Conservation (phyloP, 164 flowering plant species). For the Hamamelis virginiana region DNA sequence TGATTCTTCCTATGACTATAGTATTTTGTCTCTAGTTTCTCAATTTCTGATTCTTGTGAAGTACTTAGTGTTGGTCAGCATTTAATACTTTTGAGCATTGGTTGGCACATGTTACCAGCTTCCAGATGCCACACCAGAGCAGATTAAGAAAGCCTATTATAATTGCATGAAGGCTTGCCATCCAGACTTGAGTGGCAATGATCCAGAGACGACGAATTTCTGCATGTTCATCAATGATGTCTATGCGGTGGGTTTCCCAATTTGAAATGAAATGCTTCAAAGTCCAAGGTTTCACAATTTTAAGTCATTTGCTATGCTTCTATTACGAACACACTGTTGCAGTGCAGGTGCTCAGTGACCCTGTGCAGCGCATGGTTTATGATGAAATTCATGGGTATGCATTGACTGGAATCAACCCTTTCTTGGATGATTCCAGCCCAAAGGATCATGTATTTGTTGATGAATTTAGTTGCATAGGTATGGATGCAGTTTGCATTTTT, state of each 20-base stretch:
- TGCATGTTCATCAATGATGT: conserved; percentile 96
- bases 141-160: conserved; percentile 90
- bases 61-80: too few relatives aligned
- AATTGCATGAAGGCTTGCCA: conserved; percentile 96
- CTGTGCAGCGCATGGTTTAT: conserved; percentile 87
- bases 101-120: conserved; percentile 39
- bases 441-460: conserved; percentile 92
- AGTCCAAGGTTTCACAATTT: neutral
- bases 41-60: too few relatives aligned
- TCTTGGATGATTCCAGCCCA: conserved; percentile 66
- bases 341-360: conserved; percentile 89
- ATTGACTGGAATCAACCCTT: conserved; percentile 80
- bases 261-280: neutral
- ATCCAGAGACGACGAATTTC: conserved; percentile 81
- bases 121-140: conserved; percentile 88
- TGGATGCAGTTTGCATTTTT: neutral
- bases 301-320: neutral
- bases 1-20: too few relatives aligned
- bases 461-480: conserved; percentile 98
- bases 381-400: conserved; percentile 97
- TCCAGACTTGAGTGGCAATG: conserved; percentile 92
- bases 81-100: neutral
- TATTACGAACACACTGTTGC: conserved; percentile 6
- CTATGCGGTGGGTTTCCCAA: conserved; percentile 55
- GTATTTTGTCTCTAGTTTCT: too few relatives aligned